Base-by-base conservation (phyloP, 1,284 basidiomycete genomes). In the Caloboletus firmus region DNA sequence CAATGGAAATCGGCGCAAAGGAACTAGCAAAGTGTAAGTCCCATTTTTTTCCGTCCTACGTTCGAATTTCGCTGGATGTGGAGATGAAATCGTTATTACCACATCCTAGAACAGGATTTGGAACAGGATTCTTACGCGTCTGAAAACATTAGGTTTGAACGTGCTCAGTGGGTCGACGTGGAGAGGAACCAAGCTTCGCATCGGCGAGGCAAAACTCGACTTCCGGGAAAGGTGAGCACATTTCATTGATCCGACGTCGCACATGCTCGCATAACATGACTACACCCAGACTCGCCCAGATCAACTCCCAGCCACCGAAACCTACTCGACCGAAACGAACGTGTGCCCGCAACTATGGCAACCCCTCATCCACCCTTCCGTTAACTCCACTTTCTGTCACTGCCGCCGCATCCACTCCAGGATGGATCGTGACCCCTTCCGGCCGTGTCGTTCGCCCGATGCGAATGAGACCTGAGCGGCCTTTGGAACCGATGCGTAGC, bases 131-230 rank as follows among this genome's bases (percentile, higher is more conserved):
- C 54, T 56, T n/a, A 62, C 51, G 2, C 44, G 3, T 45, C 28
- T 44, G 36, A 32, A 40, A 47, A 6, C 12, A 22, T 24, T n/a
- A 91, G 89, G 88, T 70, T 74, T 90, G 68, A 91, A 84, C 62
- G 64, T 83, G 5, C 76, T 92, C 9, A 91, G 87, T 59, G 89
- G 90, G 28, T 82, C 87, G 10, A 89, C 81, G 2, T 92, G 88
- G 87, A 92, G 91, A 70, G 89, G 90, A 17, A 73, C 88, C n/a
- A 89, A 86, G 60, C 71, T 92, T 30, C 79, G 88, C n/a, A 79
- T 92, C 34, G 89, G 89, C 8, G 88, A 91, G 60, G 90, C 89
- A 24, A 87, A 82, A 59, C 84, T 82, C 1, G 85, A 91, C 67
- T 92, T 78, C 63, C 68, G 68, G 7, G 82, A 85, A 63, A 76